Conservation (phyloP, 2,329 filamentous ascomycete species). For the Leptoxyphium fumago region DNA sequence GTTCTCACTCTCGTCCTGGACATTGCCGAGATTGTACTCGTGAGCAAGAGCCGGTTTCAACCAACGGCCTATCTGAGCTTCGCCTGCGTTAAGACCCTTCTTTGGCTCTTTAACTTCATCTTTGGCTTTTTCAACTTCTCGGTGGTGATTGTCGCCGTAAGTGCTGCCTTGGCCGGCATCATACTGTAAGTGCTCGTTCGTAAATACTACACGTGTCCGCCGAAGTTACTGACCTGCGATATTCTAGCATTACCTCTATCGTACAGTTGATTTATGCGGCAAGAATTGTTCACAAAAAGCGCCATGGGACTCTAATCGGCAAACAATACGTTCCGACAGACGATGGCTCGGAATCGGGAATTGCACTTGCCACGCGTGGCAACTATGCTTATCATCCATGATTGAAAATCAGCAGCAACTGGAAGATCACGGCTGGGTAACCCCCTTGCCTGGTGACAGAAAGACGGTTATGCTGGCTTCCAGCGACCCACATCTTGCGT, state of each 20-base stretch:
- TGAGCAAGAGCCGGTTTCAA: constrained; percentile 10
- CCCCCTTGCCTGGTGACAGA: too few species aligned
- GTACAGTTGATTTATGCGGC: constrained; percentile 26
- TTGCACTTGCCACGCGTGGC: not conserved
- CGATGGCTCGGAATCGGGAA: constrained; percentile 5
- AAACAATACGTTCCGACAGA: constrained; percentile 9
- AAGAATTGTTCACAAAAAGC: constrained; percentile 22
- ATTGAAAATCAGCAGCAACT: too few species aligned
- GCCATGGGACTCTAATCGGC: constrained; percentile 19
- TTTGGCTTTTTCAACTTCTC: constrained; percentile 1
- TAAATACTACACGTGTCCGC: not conserved
- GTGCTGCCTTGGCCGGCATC: not conserved
- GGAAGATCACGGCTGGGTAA: too few species aligned
- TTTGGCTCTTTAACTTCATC: constrained; percentile 14
- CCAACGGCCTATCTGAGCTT: constrained; percentile 11
- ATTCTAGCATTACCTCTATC: constrained; percentile 20
- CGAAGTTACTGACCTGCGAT: constrained; percentile 1
- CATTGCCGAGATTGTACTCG: constrained; percentile 14
- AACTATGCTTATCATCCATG: not conserved
- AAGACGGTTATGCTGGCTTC: too few species aligned
- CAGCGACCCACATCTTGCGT: too few species aligned
- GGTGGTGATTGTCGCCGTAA: not conserved
- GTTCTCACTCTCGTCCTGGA: constrained; percentile 13
- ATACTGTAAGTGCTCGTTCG: not conserved
- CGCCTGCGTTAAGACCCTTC: constrained; percentile 11